Percentiles rank a stretch among this genome's conserved stretches.
These are phyloP conservation scores for Nepenthes alata DNA, from an alignment of 179 eudicot species.

Conservation along the genomic window DNA sequence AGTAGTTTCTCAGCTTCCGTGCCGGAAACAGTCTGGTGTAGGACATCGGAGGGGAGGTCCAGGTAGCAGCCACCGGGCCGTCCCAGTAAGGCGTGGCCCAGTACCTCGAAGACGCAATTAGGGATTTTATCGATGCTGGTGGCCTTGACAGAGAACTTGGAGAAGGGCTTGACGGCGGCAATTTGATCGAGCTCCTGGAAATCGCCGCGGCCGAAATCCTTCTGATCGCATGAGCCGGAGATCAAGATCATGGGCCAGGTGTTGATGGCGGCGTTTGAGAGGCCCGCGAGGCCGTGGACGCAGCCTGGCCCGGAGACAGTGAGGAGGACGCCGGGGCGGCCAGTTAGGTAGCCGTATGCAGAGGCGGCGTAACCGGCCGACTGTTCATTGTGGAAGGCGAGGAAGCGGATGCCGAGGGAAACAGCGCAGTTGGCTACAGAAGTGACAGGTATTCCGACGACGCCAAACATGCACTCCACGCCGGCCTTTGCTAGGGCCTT, in stretches of 20 bases:
- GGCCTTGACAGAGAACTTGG: conserved; percentile 48
- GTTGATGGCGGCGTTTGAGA: conserved; percentile 70
- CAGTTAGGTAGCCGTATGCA: conserved; percentile 82
- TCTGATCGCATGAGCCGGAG: conserved; percentile 78
- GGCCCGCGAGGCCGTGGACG: conserved; percentile 86
- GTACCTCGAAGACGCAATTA: conserved; percentile 23
- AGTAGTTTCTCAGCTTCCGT: conserved; percentile 48
- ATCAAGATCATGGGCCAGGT: conserved; percentile 65
- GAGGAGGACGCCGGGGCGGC: conserved; percentile 66
- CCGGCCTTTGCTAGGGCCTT: conserved; percentile 52
- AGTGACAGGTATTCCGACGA: conserved; percentile 92
- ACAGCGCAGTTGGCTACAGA: conserved; percentile 66
- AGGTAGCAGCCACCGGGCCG: conserved; percentile 81
- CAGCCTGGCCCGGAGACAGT: conserved; percentile 96
- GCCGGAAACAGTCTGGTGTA: conserved; percentile 48
- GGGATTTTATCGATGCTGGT: conserved; percentile 38
- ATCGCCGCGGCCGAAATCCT: conserved; percentile 56
- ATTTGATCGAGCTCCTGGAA: conserved; percentile 95
- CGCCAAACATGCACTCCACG: conserved; percentile 68
- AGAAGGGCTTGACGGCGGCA: conserved; percentile 53
- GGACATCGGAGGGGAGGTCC: conserved; percentile 72
- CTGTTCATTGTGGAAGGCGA: conserved; percentile 97
- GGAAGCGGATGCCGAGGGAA: conserved; percentile 65
- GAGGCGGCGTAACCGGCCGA: conserved; percentile 98
- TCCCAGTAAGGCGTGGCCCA: conserved; percentile 28